Percentiles rank a stretch among this genome's conserved stretches.
phyloP scores from a whole-genome alignment of 192 early-diverging fungal species.

The Backusella tuberculispora region DNA sequence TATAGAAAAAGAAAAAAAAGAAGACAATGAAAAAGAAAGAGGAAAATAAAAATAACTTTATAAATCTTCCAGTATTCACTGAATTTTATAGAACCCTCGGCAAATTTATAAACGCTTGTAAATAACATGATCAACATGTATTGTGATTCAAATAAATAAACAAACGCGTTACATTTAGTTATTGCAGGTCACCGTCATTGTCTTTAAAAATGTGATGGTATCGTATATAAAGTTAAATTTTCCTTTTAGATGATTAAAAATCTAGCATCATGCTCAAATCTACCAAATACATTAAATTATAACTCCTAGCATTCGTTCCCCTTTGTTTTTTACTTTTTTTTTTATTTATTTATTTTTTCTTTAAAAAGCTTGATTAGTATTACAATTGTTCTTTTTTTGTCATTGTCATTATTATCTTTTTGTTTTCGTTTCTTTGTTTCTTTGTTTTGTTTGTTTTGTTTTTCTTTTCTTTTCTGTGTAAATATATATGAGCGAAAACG shows the following conservation, averaged over 20 bases:
- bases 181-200: not conserved
- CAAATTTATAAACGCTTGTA: not conserved
- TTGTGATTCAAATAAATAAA: not conserved
- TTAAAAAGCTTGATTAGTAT: not conserved
- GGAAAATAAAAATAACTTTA: not conserved
- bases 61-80: not conserved
- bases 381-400: not conserved
- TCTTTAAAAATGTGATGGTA: slow-evolving; percentile 6
- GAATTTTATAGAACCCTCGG: not conserved
- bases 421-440: not conserved
- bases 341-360: not conserved
- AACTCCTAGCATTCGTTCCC: not conserved
- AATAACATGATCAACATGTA: not conserved
- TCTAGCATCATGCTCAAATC: no score
- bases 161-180: not conserved
- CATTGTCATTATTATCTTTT: not conserved
- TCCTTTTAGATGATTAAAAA: not conserved
- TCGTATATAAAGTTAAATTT: slow-evolving; percentile 6
- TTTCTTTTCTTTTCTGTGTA: not conserved
- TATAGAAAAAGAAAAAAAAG: not conserved
- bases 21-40: not conserved
- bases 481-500: not conserved
- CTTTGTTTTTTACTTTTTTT: no score
- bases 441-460: not conserved
- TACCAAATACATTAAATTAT: no score